Evolutionary conservation across 345 rosid genomes (phyloP), one percentile per base, ranked within the genome.

Genomic region (Limnanthes douglasii): DNA sequence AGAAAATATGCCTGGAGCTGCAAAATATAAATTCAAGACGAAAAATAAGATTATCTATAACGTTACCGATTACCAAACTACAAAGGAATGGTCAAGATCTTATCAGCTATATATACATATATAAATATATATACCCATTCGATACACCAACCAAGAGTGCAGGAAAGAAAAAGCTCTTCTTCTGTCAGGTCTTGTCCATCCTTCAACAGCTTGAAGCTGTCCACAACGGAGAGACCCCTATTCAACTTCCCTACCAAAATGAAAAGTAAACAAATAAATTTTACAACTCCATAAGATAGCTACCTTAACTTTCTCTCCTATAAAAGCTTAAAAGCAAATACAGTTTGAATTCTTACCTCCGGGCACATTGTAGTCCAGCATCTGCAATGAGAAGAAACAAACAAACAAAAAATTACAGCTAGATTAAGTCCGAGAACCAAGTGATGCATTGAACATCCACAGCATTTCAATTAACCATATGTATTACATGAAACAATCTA

Each of bases 331-430:
- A 13, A 26, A 5, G 12, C 7, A 11, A 18, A 10, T 18, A n/a
- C 11, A 21, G 14, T 13, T 6, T 10, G 21, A 0, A 4, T 28
- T 50, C 58, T 41, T 51, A 82, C 97, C 95, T 65, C 98, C 95
- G 13, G 78, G 82, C 19, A 84, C 98, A 47, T 70, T 84, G 69
- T 90, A 84, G 37, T 77, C 86, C 56, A 84, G 46, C 95, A 90
- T 84, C 98, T 90, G 73, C 63, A 59, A 42, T 44, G 46, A 18
- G 38, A 11, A 47, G 16, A 2, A 11, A 21, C 0, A 37, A 30
- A 28, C 8, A 30, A 23, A 2, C 37, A 14, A 21, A 11, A 6
- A 3, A 17, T n/a, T 2, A 8, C 25, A 27, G 28, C 28, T 43
- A 20, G 43, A 36, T 9, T 20, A 20, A 18, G 39, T 46, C 53